These are phyloP conservation scores for Naganishia friedmannii DNA, from an alignment of 768 basidiomycete genomes.

Conservation along the genomic window DNA sequence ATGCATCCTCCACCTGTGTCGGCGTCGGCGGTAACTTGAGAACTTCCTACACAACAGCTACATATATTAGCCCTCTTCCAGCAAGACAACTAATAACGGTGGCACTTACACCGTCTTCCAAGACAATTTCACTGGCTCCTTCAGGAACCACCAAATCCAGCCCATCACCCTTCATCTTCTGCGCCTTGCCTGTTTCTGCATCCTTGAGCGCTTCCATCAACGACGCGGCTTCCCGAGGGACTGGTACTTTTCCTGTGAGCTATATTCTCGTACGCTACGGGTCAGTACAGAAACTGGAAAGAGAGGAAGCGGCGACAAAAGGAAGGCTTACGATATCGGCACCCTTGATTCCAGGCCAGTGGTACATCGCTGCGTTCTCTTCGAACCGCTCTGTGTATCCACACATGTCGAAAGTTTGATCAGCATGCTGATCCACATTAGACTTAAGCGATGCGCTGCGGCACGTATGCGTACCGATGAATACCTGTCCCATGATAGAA, in stretches of 20 bases:
- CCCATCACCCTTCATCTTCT: constrained; percentile 38
- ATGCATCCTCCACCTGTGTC: constrained; percentile 37
- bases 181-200: constrained; percentile 46
- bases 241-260: constrained; percentile 46
- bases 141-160: constrained; percentile 39
- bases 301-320: neutral
- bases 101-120: constrained; percentile 33
- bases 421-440: no score
- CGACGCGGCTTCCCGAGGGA: constrained; percentile 42
- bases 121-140: constrained; percentile 25
- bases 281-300: neutral
- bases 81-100: no score
- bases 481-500: constrained; percentile 51
- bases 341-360: constrained; percentile 49
- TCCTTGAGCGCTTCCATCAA: constrained; percentile 42
- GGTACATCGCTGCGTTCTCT: constrained; percentile 51
- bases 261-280: constrained; percentile 13
- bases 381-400: constrained; percentile 33
- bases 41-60: constrained; percentile 34
- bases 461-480: constrained; percentile 38
- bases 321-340: constrained; percentile 46
- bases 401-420: no score
- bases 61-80: no score
- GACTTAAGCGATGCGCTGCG: no score
- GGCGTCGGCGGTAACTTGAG: constrained; percentile 48